These are phyloP conservation scores for Cercospora citrullina DNA, from an alignment of 2,329 filamentous ascomycete genomes.

Conservation along the genomic window DNA sequence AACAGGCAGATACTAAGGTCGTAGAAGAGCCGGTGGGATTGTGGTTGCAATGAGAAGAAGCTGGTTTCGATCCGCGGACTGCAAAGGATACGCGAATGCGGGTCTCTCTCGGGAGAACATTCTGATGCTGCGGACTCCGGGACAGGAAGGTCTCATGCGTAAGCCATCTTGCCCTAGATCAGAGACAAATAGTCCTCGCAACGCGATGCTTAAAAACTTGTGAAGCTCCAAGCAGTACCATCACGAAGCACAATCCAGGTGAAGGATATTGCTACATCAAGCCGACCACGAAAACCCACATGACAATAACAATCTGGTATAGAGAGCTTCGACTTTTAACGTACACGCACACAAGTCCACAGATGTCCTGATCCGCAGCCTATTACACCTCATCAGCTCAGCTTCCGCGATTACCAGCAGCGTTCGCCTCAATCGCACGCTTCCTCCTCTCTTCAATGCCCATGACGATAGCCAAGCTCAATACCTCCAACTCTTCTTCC, in stretches of 20 bases:
- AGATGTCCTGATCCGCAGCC: background rate
- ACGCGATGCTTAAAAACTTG: background rate
- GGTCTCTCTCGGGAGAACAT: background rate
- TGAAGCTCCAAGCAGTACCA: background rate
- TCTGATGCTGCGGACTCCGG: background rate
- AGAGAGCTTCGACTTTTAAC: background rate
- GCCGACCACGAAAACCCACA: background rate
- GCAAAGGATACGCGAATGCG: too few species aligned
- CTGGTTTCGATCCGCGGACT: background rate
- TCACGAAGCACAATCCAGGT: background rate
- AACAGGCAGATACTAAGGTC: background rate
- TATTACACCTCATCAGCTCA: background rate
- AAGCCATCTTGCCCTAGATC: background rate
- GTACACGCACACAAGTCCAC: background rate
- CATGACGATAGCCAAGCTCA: slow-evolving; percentile 8
- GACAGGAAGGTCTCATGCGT: background rate
- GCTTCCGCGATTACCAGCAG: background rate
- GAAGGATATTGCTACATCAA: background rate
- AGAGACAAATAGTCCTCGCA: background rate
- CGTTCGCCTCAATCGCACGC: background rate
- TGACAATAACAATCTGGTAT: background rate
- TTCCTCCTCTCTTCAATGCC: background rate
- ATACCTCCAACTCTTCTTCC: slow-evolving; percentile 1
- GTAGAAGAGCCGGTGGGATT: background rate
- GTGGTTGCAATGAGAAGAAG: background rate